Evolutionary conservation across 306 rosid species (phyloP).

Genomic region (Acacia confusa): DNA sequence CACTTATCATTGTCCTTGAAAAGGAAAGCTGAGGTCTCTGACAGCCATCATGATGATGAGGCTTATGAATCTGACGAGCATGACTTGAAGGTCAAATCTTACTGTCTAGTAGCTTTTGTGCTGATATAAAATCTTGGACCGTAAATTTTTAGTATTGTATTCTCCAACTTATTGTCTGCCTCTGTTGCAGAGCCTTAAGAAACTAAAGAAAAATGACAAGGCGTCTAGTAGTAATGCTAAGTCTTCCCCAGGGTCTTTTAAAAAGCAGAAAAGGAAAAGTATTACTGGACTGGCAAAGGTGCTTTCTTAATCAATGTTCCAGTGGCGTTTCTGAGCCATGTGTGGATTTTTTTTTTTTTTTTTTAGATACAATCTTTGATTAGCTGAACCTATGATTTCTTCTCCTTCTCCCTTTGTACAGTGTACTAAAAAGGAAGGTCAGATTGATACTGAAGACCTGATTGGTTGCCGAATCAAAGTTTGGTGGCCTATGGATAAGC

Average conservation of each 20-base stretch:
- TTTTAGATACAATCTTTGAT: not conserved
- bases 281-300: conserved; percentile 75
- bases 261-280: conserved; percentile 71
- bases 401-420: conserved; percentile 34
- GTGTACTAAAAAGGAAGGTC: conserved; percentile 68
- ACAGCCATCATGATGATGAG: conserved; percentile 38
- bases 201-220: conserved; percentile 43
- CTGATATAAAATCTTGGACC: conserved; percentile 15
- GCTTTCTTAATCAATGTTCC: conserved; percentile 25
- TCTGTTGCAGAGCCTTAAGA: conserved; percentile 59
- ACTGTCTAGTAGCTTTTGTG: conserved; percentile 21
- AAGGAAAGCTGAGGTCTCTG: conserved; percentile 53
- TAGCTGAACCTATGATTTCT: conserved; percentile 1
- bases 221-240: conserved; percentile 44
- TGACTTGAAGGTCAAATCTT: conserved; percentile 49
- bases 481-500: conserved; percentile 99
- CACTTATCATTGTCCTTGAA: conserved; percentile 48
- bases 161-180: conserved; percentile 29
- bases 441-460: conserved; percentile 70
- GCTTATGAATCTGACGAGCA: conserved; percentile 54
- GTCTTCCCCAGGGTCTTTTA: conserved; percentile 48
- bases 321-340: conserved; percentile 17
- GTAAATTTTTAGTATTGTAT: conserved; percentile 12
- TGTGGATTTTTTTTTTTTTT: not conserved
- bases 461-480: conserved; percentile 89